Evolutionary conservation across 2,329 filamentous ascomycete genomes (phyloP).

Genomic region (Myrmaecium sp.): DNA sequence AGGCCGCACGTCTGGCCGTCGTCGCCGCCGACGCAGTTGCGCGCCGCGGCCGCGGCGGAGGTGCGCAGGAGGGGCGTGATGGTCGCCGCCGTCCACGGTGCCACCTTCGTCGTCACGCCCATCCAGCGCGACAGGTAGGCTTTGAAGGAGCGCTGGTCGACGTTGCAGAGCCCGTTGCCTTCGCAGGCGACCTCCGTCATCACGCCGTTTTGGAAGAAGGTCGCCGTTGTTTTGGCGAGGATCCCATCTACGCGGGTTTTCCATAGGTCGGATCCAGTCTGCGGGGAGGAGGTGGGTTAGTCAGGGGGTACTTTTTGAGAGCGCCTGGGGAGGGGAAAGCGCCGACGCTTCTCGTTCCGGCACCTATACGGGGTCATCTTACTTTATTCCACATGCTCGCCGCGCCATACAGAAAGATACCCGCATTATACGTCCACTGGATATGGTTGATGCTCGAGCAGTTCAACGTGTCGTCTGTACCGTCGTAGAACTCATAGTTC

Average conservation of each 20-base stretch:
- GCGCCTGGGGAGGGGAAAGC: neutral
- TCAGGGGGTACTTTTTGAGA: constrained; percentile 14
- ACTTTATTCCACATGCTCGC: constrained; percentile 40
- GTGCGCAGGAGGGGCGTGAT: constrained; percentile 22
- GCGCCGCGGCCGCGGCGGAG: constrained; percentile 26
- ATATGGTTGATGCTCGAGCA: constrained; percentile 34
- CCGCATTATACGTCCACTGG: constrained; percentile 41
- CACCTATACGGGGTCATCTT: constrained; percentile 33
- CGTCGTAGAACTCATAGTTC: constrained; percentile 37
- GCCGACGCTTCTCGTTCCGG: constrained; percentile 25
- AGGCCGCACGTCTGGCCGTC: constrained; percentile 26
- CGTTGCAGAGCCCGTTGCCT: constrained; percentile 40
- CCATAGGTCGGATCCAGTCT: constrained; percentile 31
- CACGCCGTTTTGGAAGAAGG: constrained; percentile 42
- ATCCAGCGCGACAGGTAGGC: constrained; percentile 55
- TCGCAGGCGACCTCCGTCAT: constrained; percentile 55
- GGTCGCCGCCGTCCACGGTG: constrained; percentile 22
- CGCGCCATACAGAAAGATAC: constrained; percentile 36
- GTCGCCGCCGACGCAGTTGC: constrained; percentile 24
- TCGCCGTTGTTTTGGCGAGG: constrained; percentile 31
- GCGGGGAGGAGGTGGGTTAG: constrained; percentile 5
- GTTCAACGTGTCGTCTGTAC: constrained; percentile 32
- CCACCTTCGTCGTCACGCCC: constrained; percentile 25
- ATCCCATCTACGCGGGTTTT: constrained; percentile 38
- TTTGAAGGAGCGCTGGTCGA: constrained; percentile 61